phyloP scores from a whole-genome alignment of 495 filamentous ascomycete genomes.

The Choiromyces venosus region DNA sequence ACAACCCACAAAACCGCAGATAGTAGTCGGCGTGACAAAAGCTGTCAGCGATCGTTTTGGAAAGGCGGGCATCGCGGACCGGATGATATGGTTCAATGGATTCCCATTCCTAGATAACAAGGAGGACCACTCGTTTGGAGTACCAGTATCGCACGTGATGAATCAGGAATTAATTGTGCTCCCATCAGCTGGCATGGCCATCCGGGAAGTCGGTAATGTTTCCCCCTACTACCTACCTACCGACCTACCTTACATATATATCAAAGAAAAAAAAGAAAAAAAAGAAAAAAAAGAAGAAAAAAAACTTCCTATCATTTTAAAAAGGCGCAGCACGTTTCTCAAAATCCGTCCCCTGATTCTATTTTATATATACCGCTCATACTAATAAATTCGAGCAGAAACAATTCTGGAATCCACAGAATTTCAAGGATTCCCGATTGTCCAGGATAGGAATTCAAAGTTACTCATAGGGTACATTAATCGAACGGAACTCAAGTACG shows the following conservation, averaged over 20 bases:
- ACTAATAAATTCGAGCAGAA: conserved; percentile 51
- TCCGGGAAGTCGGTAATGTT: conserved; percentile 55
- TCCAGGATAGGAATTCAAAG: conserved; percentile 66
- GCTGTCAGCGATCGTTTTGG: conserved; percentile 78
- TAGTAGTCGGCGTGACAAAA: conserved; percentile 96
- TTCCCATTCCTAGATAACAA: conserved; percentile 98
- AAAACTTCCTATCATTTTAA: not conserved
- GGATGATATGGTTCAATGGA: conserved; percentile 99
- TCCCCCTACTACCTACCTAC: too few relatives aligned
- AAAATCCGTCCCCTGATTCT: too few relatives aligned
- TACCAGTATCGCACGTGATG: conserved; percentile 91
- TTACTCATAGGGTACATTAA: conserved; percentile 88
- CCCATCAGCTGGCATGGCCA: conserved; percentile 66
- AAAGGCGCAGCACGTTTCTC: not conserved
- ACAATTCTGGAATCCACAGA: conserved; percentile 67
- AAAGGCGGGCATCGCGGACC: conserved; percentile 93
- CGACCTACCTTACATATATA: not conserved
- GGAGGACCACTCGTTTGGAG: conserved; percentile 95
- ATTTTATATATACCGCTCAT: not conserved
- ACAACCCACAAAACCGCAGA: conserved; percentile 42
- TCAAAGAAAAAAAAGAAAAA: too few relatives aligned
- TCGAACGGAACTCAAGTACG: conserved; percentile 86
- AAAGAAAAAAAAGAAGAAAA: too few relatives aligned
- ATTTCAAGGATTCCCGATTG: conserved; percentile 92
- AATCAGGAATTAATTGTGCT: conserved; percentile 69